phyloP scores from a whole-genome alignment of 2,329 filamentous ascomycete species.

The Phyllosticta ampelicida region DNA sequence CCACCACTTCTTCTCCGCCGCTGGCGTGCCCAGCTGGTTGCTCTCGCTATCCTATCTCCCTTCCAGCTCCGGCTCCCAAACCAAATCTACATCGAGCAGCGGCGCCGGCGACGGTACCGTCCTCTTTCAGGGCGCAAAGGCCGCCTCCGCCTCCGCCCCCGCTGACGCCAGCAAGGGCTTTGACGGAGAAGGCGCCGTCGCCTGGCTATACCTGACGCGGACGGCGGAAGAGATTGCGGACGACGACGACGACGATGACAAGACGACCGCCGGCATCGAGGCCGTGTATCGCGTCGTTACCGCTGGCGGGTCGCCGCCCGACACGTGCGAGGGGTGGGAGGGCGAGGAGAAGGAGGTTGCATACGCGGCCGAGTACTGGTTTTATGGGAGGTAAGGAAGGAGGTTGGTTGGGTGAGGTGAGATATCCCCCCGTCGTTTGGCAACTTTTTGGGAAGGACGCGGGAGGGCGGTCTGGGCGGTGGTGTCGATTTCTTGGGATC shows the following conservation, averaged over 20 bases:
- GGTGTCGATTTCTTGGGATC: no score
- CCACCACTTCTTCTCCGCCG: conserved; percentile 51
- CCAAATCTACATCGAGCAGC: no score
- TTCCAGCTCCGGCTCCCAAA: no score
- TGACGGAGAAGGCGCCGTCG: conserved; percentile 29
- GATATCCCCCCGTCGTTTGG: no score
- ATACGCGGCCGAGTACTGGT: conserved; percentile 40
- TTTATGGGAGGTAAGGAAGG: conserved; percentile 23
- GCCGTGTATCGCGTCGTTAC: conserved; percentile 40
- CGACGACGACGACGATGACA: conserved; percentile 17
- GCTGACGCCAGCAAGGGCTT: conserved; percentile 26
- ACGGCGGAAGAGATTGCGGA: neutral
- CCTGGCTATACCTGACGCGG: conserved; percentile 37
- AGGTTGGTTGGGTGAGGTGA: neutral
- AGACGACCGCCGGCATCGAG: conserved; percentile 29
- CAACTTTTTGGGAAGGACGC: no score
- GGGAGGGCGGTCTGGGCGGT: no score
- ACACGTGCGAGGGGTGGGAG: conserved; percentile 27
- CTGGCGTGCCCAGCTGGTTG: conserved; percentile 49
- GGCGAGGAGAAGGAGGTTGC: conserved; percentile 25
- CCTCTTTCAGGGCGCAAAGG: conserved; percentile 32
- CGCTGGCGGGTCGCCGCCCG: conserved; percentile 33
- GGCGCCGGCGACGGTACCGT: no score
- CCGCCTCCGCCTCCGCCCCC: conserved; percentile 43
- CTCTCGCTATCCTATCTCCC: conserved; percentile 27